Evolutionary conservation across 148 eudicot genomes (phyloP), one percentile per base, ranked within the genome.

Genomic region (Mesembryanthemum crystallinum): DNA sequence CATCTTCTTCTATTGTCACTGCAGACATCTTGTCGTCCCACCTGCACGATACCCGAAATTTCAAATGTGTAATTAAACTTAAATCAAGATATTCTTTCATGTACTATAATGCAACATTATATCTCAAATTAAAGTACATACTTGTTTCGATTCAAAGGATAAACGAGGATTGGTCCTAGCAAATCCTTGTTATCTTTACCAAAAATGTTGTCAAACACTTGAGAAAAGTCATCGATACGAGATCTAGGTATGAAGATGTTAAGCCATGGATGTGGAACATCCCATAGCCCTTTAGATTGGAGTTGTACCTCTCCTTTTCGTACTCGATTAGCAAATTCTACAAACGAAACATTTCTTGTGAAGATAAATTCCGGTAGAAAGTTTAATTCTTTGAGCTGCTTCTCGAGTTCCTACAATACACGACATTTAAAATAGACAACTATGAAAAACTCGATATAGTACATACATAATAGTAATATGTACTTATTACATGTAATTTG

Each of bases 261-360:
- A 23, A 95, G 88, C 98, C 97, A 92, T 73, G 98, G 98, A 75
- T 92, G 98, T 58, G 97, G 89, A 80, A 84, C 89, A 45, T 90
- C 97, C 91, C 87, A 85, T 18, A 83, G 65, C 4, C 91, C 92
- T 80, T 86, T 72, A 1, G 91, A 70, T 73, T 87, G 75, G 20
- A 91, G 91, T 73, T 82, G 77, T 28, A 82, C 71, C 79, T 90
- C 96, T 64, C 85, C 92, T 58, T 64, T 81, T 70, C 96, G 67
- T 1, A 92, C 97, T 45, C 98, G 80, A 42, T 86, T 83, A 3
- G 92, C 81, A 73, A 95, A 95, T 39, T 87, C 91, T 0, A 88
- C 69, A 1, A 60, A 78, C 0, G 85, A 0, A 11, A 74, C 88
- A 12, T 95, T 96, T 73, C 55, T 89, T 35, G 81, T 61, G 84